Evolutionary conservation across 495 filamentous ascomycete genomes (phyloP).

Genomic region (Daldinia caldariorum): DNA sequence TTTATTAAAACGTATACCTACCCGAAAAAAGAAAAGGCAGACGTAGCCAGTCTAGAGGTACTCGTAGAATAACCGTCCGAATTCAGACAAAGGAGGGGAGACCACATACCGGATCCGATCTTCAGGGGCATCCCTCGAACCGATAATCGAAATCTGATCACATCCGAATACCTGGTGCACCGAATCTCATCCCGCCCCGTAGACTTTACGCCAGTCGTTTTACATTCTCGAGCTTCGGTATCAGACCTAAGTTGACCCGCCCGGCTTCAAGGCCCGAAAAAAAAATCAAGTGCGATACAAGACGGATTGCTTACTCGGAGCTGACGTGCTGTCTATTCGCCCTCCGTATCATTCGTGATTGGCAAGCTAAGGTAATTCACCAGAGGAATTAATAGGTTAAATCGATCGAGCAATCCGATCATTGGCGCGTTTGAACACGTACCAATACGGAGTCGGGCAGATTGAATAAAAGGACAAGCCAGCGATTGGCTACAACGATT

Average conservation of each 20-base stretch:
- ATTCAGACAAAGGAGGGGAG: constrained; percentile 30
- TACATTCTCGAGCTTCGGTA: constrained; percentile 27
- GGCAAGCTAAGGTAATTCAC: constrained; percentile 39
- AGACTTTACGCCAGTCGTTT: constrained; percentile 22
- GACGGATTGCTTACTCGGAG: constrained; percentile 39
- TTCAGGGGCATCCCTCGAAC: constrained; percentile 36
- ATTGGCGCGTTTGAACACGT: constrained; percentile 42
- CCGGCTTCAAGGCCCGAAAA: constrained; percentile 34
- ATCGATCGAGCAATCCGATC: constrained; percentile 38
- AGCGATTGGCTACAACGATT: constrained; percentile 35
- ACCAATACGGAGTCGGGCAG: constrained; percentile 44
- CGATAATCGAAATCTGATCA: constrained; percentile 38
- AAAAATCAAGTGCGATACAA: constrained; percentile 18
- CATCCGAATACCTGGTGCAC: constrained; percentile 28
- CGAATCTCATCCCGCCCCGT: constrained; percentile 13
- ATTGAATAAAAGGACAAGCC: constrained; percentile 38
- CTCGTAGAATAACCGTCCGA: constrained; percentile 29
- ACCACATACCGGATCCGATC: constrained; percentile 36
- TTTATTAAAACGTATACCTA: constrained; percentile 32
- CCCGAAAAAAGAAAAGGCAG: constrained; percentile 12
- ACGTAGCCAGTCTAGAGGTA: constrained; percentile 17
- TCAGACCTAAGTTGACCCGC: constrained; percentile 28
- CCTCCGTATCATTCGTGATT: constrained; percentile 36
- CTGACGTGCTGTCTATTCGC: constrained; percentile 38
- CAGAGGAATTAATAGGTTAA: constrained; percentile 44